A percentile compares a stretch with the other conserved stretches of the same genome.
Evolutionary conservation across 192 early-diverging fungal species (phyloP).

Genomic region (Mortierella alpina): DNA sequence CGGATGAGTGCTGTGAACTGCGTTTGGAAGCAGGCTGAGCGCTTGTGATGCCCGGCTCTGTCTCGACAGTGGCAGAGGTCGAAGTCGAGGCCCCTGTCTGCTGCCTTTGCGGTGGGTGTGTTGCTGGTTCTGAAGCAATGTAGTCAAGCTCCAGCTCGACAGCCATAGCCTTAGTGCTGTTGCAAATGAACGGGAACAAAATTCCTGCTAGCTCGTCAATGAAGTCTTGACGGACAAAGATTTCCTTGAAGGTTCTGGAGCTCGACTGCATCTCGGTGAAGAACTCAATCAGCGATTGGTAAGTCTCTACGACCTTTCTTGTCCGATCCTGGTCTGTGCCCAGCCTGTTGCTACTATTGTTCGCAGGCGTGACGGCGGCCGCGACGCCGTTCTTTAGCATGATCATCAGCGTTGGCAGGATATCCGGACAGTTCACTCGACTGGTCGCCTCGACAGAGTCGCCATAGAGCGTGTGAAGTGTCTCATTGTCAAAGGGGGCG

Average conservation of each 20-base stretch:
- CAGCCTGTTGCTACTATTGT: slow-evolving; percentile 1
- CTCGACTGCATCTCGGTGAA: slow-evolving; percentile 58
- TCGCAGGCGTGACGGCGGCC: slow-evolving; percentile 26
- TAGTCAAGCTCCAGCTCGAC: slow-evolving; percentile 59
- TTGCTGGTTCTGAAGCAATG: slow-evolving; percentile 53
- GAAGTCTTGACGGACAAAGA: slow-evolving; percentile 59
- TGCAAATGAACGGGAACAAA: slow-evolving; percentile 66
- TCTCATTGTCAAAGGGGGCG: slow-evolving; percentile 58
- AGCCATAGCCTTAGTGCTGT: slow-evolving; percentile 50
- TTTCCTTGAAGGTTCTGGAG: slow-evolving; percentile 64
- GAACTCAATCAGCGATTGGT: slow-evolving; percentile 60
- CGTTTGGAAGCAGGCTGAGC: slow-evolving; percentile 8
- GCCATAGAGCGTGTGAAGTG: slow-evolving; percentile 57
- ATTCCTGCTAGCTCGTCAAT: slow-evolving; percentile 64
- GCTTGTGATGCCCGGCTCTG: not conserved
- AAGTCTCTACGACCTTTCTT: slow-evolving; percentile 49
- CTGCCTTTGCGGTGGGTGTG: not conserved
- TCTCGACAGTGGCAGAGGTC: slow-evolving; percentile 1
- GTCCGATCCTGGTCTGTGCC: slow-evolving; percentile 33
- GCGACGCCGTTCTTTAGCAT: slow-evolving; percentile 61
- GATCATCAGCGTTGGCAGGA: slow-evolving; percentile 59
- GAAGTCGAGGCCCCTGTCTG: slow-evolving; percentile 5
- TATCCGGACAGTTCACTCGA: slow-evolving; percentile 55
- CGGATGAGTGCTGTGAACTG: slow-evolving; percentile 24
- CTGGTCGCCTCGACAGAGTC: slow-evolving; percentile 28